Conservation (phyloP, 2,329 filamentous ascomycete species). For the Aspergillus vadensis region DNA sequence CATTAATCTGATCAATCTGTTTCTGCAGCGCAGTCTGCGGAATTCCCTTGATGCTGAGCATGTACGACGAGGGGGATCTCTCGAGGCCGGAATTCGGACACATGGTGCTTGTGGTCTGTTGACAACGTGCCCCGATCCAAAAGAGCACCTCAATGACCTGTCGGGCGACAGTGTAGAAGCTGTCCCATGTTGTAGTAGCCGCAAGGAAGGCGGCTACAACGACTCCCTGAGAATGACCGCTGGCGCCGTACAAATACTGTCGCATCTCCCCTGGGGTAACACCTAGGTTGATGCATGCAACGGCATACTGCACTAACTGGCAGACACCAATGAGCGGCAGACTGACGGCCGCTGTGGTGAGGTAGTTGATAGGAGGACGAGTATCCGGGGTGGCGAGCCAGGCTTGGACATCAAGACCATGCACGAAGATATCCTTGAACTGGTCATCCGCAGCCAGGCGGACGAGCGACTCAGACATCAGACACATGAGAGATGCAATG, state of each 20-base stretch:
- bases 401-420: neutral
- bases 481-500: no score
- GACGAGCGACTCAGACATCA: no score
- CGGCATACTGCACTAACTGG: conserved; percentile 19
- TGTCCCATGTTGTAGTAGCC: conserved; percentile 33
- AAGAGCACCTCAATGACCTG: conserved; percentile 37
- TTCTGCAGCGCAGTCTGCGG: neutral
- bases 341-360: conserved; percentile 39
- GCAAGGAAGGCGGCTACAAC: conserved; percentile 39
- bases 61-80: neutral
- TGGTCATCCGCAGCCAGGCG: no score
- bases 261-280: conserved; percentile 1
- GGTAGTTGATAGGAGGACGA: conserved; percentile 32
- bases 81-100: conserved; percentile 17
- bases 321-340: conserved; percentile 41
- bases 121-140: conserved; percentile 36
- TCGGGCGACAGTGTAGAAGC: conserved; percentile 30
- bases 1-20: conserved; percentile 28
- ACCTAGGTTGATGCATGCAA: neutral
- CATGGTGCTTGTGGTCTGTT: conserved; percentile 20
- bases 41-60: conserved; percentile 9
- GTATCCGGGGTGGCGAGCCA: conserved; percentile 28
- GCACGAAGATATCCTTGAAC: neutral
- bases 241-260: neutral
- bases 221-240: conserved; percentile 43